Evolutionary conservation across 1,284 basidiomycete genomes (phyloP), one percentile per base, ranked within the genome.

Genomic region (Ganoderma meredithae): DNA sequence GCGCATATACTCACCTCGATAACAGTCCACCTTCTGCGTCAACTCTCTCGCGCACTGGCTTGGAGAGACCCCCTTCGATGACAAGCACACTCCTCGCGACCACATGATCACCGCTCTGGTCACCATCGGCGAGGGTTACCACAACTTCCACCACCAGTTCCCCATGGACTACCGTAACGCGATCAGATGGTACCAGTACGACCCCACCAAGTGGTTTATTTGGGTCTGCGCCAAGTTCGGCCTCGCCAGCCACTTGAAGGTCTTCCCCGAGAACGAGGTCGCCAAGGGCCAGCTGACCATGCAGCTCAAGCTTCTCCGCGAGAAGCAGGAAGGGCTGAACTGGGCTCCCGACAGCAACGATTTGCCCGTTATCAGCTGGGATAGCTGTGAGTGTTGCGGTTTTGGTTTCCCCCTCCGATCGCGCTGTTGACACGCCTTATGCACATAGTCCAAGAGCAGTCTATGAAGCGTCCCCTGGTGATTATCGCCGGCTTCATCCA

Each of bases 61-160:
- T 72, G 96, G 96, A 65, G 95, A 96, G 72, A 84, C 92, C 33
- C 94, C 95, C 31, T 97, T 96, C 77, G 96, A 97, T 81, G 95
- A 97, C 88, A 97, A 97, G 85, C 94, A 96, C 82, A 93, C 95
- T n/a, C 95, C 95, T 41, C 85, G 90, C 65, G 94, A 96, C 81
- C 94, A 96, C 81, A 83, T 96, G 75, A 80, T 96, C 77, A 97
- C 95, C 44, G 95, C 95, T 12, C 84, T 97, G 55, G 90, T 89
- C 69, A 97, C 95, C 39, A 90, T 96, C 76, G 95, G 95, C 69
- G 95, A 97, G 81, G 95, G 96, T 15, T 97, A 97, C 84, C 95
- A 97, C 87, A 97, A 98, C 83, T 98, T 98, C 88, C 95, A 96
- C 82, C 95, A 94, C 76, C 93, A 96, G 81, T 95, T 96, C 87